A percentile compares a stretch with the other conserved stretches of the same genome.
Evolutionary conservation across 257 asterid species (phyloP).

Genomic region (Mitragyna speciosa): DNA sequence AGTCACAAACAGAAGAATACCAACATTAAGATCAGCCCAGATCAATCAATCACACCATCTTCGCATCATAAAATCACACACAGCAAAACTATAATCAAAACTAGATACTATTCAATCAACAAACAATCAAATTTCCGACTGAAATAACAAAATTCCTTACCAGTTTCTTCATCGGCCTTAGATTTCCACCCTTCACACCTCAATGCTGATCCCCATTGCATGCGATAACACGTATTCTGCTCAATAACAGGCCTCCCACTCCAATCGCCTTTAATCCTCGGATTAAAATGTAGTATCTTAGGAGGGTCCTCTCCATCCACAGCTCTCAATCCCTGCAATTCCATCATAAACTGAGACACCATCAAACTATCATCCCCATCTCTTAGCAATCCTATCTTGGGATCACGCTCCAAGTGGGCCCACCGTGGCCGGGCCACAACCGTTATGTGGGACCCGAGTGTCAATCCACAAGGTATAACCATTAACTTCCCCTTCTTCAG

Average conservation of each 20-base stretch:
- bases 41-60: not conserved
- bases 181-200: conserved; percentile 92
- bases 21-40: conserved; percentile 1
- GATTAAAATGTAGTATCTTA: conserved; percentile 85
- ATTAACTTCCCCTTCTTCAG: conserved; percentile 46
- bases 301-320: conserved; percentile 99
- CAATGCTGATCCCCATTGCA: conserved; percentile 91
- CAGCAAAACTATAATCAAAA: not conserved
- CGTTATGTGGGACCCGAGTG: conserved; percentile 89
- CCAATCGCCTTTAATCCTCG: conserved; percentile 93
- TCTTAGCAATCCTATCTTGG: conserved; percentile 41
- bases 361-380: conserved; percentile 29
- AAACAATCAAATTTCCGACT: not conserved
- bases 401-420: conserved; percentile 51
- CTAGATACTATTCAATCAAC: not conserved
- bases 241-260: conserved; percentile 77
- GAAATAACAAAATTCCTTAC: conserved; percentile 37
- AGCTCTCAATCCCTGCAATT: conserved; percentile 76
- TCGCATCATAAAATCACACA: not conserved
- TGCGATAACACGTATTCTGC: conserved; percentile 86
- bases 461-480: conserved; percentile 84
- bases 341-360: conserved; percentile 87
- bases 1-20: not conserved
- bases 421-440: conserved; percentile 67
- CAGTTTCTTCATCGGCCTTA: conserved; percentile 78